These are phyloP conservation scores for Phytomonas sp. DNA, from an alignment of 208 protist genomes.

Conservation along the genomic window DNA sequence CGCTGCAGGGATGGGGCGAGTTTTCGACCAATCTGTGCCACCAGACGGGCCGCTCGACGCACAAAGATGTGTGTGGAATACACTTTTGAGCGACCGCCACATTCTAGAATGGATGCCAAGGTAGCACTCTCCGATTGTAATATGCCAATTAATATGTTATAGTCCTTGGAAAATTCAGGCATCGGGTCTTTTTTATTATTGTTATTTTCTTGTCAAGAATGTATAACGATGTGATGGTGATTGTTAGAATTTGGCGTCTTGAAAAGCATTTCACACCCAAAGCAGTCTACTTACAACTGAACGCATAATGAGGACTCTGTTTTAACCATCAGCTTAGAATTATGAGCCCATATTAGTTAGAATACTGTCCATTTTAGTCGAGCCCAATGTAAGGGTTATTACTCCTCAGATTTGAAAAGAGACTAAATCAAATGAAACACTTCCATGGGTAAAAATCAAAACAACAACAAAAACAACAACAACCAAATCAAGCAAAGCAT, in stretches of 20 bases:
- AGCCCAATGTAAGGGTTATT: neutral
- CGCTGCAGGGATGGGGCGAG: neutral
- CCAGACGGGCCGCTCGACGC: neutral
- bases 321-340: neutral
- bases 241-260: neutral
- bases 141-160: neutral
- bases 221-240: neutral
- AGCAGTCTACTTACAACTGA: neutral
- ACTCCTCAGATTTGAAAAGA: neutral
- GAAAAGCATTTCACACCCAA: neutral
- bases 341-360: neutral
- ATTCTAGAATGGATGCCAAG: neutral
- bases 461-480: neutral
- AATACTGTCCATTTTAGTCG: neutral
- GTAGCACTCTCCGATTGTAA: neutral
- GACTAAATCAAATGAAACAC: conserved; percentile 1
- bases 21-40: neutral
- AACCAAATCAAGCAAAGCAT: neutral
- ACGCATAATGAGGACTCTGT: neutral
- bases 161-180: neutral
- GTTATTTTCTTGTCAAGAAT: neutral
- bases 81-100: neutral
- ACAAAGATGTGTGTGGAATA: neutral
- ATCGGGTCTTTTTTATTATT: neutral
- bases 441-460: neutral